phyloP scores from a whole-genome alignment of 2,329 filamentous ascomycete species.

The Albifimbria verrucaria region DNA sequence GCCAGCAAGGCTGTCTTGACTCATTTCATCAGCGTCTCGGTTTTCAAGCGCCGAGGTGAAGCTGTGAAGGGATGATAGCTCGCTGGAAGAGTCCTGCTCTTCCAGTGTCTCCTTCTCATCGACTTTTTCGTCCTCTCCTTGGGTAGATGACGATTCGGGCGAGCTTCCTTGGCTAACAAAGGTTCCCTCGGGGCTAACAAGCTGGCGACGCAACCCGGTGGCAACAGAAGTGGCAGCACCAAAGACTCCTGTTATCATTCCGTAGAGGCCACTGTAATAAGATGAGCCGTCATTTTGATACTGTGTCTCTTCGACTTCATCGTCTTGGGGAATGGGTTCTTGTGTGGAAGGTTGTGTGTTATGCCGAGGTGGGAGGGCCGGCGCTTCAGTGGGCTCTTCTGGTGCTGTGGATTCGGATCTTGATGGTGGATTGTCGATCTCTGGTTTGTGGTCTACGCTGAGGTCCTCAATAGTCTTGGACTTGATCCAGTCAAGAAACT shows the following conservation, averaged over 20 bases:
- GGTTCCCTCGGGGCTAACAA: slow-evolving; percentile 22
- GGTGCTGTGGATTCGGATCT: no score
- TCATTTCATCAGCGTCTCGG: slow-evolving; percentile 23
- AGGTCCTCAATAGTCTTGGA: slow-evolving; percentile 35
- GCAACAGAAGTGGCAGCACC: slow-evolving; percentile 47
- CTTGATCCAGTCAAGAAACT: slow-evolving; percentile 74
- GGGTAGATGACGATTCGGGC: slow-evolving; percentile 15
- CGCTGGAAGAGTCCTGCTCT: slow-evolving; percentile 30
- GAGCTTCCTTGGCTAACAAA: slow-evolving; percentile 21
- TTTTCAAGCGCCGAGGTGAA: slow-evolving; percentile 47
- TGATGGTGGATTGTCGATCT: slow-evolving; percentile 9
- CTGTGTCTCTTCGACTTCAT: slow-evolving; percentile 7
- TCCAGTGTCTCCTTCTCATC: slow-evolving; percentile 20
- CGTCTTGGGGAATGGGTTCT: slow-evolving; percentile 18
- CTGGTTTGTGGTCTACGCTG: slow-evolving; percentile 12
- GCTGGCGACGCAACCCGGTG: slow-evolving; percentile 27
- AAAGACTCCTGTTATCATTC: slow-evolving; percentile 52
- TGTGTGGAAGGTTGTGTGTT: slow-evolving; percentile 28
- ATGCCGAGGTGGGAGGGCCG: no score
- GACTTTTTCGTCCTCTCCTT: slow-evolving; percentile 4
- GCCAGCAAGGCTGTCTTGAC: slow-evolving; percentile 18
- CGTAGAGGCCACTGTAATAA: slow-evolving; percentile 48
- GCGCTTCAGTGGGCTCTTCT: no score
- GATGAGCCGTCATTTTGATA: slow-evolving; percentile 27
- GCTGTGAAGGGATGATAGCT: slow-evolving; percentile 43